Evolutionary conservation across 2,329 filamentous ascomycete genomes (phyloP), one percentile per base, ranked within the genome.

Genomic region (Fusarium pilosicola): DNA sequence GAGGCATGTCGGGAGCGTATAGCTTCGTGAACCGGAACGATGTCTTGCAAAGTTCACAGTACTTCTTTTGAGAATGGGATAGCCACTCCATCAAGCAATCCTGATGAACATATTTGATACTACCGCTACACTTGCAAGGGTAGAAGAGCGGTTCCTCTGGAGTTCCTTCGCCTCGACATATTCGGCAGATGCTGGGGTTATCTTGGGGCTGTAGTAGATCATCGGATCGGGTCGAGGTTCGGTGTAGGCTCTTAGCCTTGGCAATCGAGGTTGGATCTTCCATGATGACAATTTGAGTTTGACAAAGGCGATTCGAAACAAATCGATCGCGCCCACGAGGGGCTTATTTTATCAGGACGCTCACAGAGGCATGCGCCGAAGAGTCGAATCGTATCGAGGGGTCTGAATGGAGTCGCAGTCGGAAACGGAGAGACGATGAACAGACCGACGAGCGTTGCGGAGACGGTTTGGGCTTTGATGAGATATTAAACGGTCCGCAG

Each of bases 41-140:
- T 6, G 96, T 99, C 86, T 99, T 99, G 90, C 96, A 99, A 41
- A 99, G 91, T 85, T 99, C 96, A 87, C 97, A 99, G 86, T 99
- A 94, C 83, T 98, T 98, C 89, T 99, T 99, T 82, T 99, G 95
- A 4, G 96, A 98, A 83, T 99, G 97, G 56, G 95, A 96, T 28
- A 99, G 88, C 96, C 96, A 99, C 84, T 98, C 95, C 93, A 99
- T 97, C 83, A 99, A 85, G 82, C 96, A 99, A 81, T 97, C 94
- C 83, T 99, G 96, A 82, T 99, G 96, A 70, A 99, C 96, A 79
- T 93, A 97, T 85, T 97, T 98, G 85, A 99, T 99, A 84, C 96
- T 98, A 65, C 96, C 96, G 80, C 94, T 98, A 86, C 96, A 99
- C 86, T 98, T 98, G 91, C 96, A 99, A 11, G 96, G 96, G 80